phyloP scores from a whole-genome alignment of 2,329 filamentous ascomycete genomes.

The Cladosporium sp. region DNA sequence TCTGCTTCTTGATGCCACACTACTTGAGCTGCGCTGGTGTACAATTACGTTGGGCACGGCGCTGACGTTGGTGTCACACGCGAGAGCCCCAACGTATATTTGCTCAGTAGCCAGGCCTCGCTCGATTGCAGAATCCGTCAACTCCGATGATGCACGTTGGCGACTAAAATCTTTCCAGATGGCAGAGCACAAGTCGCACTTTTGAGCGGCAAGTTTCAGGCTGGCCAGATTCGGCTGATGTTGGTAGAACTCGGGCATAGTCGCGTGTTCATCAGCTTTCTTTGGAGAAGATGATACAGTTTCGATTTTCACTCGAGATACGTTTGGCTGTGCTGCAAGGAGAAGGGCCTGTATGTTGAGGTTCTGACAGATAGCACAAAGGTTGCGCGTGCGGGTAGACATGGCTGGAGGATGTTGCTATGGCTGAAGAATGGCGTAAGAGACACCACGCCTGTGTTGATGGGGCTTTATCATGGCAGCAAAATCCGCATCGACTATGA shows the following conservation, averaged over 20 bases:
- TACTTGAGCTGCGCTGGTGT: not conserved
- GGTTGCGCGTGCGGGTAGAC: not conserved
- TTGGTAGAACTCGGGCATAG: slow-evolving; percentile 1
- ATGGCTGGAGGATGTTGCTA: not conserved
- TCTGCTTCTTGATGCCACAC: not conserved
- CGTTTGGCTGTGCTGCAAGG: not conserved
- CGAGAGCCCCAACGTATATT: not conserved
- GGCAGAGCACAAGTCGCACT: slow-evolving; percentile 9
- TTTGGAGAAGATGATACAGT: not conserved
- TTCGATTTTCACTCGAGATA: not conserved
- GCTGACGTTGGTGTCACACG: not conserved
- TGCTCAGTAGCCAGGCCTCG: not conserved
- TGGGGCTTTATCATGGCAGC: not conserved
- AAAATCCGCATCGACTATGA: not conserved
- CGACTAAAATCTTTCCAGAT: slow-evolving; percentile 15
- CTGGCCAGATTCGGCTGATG: slow-evolving; percentile 9
- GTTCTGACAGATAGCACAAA: not conserved
- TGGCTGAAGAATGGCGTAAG: not conserved
- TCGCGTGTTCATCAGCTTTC: not conserved
- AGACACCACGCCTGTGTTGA: not conserved
- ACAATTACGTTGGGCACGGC: not conserved
- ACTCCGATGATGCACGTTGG: not conserved
- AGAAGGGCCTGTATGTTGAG: not conserved
- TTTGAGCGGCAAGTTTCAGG: not conserved
- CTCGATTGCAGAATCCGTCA: slow-evolving; percentile 1